These are phyloP conservation scores for Clitoria ternatea DNA, from an alignment of 306 rosid genomes.

Conservation along the genomic window DNA sequence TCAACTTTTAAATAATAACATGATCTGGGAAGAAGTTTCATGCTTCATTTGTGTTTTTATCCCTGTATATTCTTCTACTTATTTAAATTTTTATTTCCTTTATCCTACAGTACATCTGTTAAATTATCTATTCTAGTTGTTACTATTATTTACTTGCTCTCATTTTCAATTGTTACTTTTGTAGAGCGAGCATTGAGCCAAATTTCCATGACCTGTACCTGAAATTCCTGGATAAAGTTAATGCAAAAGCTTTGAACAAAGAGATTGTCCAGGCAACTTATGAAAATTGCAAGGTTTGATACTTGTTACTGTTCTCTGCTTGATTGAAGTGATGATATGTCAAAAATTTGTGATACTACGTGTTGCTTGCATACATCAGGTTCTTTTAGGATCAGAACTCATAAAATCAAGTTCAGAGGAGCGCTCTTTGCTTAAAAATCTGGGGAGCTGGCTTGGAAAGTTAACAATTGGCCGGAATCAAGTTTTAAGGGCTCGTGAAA, in stretches of 20 bases:
- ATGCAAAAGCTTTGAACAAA: conserved; percentile 72
- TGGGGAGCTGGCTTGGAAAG: conserved; percentile 99
- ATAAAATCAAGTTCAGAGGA: conserved; percentile 98
- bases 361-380: conserved; percentile 47
- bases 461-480: conserved; percentile 94
- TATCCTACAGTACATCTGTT: not conserved
- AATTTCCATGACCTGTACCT: conserved; percentile 94
- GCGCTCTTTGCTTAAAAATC: conserved; percentile 91
- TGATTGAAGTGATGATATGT: conserved; percentile 8
- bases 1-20: too few species aligned
- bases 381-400: conserved; percentile 92
- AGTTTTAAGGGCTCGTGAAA: conserved; percentile 94
- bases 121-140: not conserved
- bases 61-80: too few species aligned
- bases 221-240: conserved; percentile 85
- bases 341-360: not conserved
- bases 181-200: conserved; percentile 97
- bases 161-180: conserved; percentile 6
- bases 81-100: too few species aligned
- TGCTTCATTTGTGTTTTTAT: not conserved
- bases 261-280: conserved; percentile 89
- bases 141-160: not conserved
- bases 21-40: not conserved
- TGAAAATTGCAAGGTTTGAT: conserved; percentile 94
- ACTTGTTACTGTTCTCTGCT: not conserved